Evolutionary conservation across 495 filamentous ascomycete genomes (phyloP).

Genomic region (Talaromyces wortmannii): DNA sequence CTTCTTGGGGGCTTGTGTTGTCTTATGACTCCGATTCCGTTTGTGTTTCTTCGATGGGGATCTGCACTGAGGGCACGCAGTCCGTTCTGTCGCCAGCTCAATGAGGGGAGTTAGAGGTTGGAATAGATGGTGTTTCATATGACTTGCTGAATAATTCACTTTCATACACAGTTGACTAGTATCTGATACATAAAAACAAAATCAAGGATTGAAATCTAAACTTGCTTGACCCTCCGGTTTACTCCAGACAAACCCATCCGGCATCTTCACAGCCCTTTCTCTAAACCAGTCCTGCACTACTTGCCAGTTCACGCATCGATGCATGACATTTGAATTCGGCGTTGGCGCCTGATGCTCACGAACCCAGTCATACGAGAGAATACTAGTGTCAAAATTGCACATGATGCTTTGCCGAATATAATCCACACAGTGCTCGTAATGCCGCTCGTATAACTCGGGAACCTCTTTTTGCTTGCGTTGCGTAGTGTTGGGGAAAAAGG

Average conservation of each 20-base stretch:
- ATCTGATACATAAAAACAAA: background rate
- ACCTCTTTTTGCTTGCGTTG: background rate
- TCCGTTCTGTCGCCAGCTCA: constrained; percentile 29
- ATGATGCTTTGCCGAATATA: background rate
- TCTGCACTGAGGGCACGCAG: constrained; percentile 27
- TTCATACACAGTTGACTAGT: too few relatives aligned
- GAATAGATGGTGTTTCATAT: background rate
- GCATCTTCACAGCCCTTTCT: background rate
- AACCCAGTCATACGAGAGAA: background rate
- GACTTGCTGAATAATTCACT: too few relatives aligned
- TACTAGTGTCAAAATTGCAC: background rate
- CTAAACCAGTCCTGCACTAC: background rate
- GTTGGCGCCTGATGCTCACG: background rate
- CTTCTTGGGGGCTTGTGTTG: constrained; percentile 36
- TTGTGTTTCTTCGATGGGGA: constrained; percentile 28
- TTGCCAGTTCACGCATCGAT: background rate
- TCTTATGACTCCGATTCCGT: constrained; percentile 33
- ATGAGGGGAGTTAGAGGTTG: background rate
- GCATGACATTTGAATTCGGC: background rate
- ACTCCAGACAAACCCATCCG: background rate
- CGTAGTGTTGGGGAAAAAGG: background rate
- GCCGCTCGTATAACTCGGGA: background rate
- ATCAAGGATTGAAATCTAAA: background rate
- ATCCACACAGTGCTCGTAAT: background rate
- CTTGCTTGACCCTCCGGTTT: background rate